Base-by-base conservation (phyloP, 805 yeast species). In the Scheffersomyces amazonensis region DNA sequence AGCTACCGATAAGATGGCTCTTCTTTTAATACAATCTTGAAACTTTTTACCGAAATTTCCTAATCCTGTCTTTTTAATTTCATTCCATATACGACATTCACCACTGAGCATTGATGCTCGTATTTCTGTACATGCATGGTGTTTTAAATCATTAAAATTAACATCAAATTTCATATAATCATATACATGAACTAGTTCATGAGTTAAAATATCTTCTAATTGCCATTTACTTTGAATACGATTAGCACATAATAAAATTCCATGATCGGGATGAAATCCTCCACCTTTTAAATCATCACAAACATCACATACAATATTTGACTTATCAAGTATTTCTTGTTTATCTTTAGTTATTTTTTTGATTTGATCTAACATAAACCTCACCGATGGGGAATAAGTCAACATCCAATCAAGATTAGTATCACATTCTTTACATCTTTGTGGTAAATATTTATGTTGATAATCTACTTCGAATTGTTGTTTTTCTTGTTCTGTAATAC, bases 61-160 rank as follows among this genome's bases (percentile, higher is more conserved):
- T 38, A 76, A 46, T 20, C 78, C 71, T 40, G 79, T 62, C 59
- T 78, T 69, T 40, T 76, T 69, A 51, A 89, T 81, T 60, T 93
- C 96, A 50, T 85, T 86, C 78, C 83, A 76, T 50, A 91, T 80
- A 20, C 98, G 76, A 63, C 99, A 93, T 56, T 93, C 99, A 5
- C 99, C 99, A 55, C 95, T 84, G 16, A 93, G 70, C 48, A 88
- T 82, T 9, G 95, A 83, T 0, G 99, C 99, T 42, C 99, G 73
- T 36, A 93, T 87, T 60, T 93, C 99, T 1, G 97, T 83, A 60
- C 99, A 93, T 1, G 99, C 99, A 57, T 91, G 98, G 56, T 93
- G 99, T 53, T 80, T 78, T 54, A 93, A 66, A 60, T 91, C 79
- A 39, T 73, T 54, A 84, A 96, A 85, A 60, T 93, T 87, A 2